Evolutionary conservation across 495 filamentous ascomycete species (phyloP).

Genomic region (Podospora appendiculata): DNA sequence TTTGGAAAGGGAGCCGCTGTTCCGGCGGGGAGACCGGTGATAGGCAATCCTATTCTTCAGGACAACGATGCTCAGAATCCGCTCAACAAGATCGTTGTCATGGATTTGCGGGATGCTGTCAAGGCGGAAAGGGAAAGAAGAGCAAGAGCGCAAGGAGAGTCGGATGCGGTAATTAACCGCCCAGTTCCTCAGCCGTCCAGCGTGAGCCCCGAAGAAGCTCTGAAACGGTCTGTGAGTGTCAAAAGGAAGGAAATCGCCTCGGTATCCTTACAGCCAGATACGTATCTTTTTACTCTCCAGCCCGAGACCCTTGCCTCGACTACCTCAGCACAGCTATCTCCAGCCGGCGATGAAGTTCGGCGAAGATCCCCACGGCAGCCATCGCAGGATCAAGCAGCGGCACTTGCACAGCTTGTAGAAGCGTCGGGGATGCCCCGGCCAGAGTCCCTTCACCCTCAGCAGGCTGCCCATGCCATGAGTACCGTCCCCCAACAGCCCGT

Average conservation of each 20-base stretch:
- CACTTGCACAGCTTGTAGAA: background rate
- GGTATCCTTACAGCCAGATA: conserved; percentile 8
- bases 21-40: conserved; percentile 29
- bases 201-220: conserved; percentile 15
- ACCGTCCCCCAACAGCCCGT: background rate
- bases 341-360: conserved; percentile 32
- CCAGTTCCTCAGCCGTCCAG: conserved; percentile 29
- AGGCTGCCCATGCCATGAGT: background rate
- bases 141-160: conserved; percentile 24
- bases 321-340: conserved; percentile 37
- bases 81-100: conserved; percentile 36
- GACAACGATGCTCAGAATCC: conserved; percentile 28
- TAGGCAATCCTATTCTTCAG: conserved; percentile 42
- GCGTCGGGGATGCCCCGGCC: background rate
- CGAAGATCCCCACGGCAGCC: conserved; percentile 33
- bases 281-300: conserved; percentile 5
- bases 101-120: conserved; percentile 41
- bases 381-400: background rate
- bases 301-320: conserved; percentile 10
- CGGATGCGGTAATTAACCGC: conserved; percentile 24
- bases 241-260: conserved; percentile 37
- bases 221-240: conserved; percentile 28
- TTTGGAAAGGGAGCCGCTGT: conserved; percentile 20
- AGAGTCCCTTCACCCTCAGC: background rate
- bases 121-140: conserved; percentile 39